Conservation (phyloP, 352 stramenopile species). For the Phytophthora fragariae region DNA sequence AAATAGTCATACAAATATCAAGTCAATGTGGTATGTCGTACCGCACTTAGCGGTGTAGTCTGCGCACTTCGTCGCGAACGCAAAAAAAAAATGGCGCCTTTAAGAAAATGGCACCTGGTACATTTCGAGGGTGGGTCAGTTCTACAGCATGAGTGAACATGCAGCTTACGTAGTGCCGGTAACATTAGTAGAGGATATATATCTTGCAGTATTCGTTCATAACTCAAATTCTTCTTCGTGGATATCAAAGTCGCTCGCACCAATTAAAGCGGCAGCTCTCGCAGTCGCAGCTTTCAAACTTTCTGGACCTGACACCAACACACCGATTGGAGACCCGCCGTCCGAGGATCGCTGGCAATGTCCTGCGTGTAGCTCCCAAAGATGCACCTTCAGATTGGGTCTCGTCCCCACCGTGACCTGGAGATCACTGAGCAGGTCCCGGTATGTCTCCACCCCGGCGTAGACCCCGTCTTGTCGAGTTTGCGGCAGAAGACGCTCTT, state of each 20-base stretch:
- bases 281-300: constrained; percentile 37
- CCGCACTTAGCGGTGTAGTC: too few species aligned
- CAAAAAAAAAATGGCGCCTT: too few species aligned
- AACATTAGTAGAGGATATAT: neutral
- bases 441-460: constrained; percentile 17
- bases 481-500: constrained; percentile 14
- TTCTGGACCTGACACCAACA: constrained; percentile 46
- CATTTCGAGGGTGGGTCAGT: too few species aligned
- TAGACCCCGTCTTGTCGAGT: neutral
- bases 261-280: constrained; percentile 15
- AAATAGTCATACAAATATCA: too few species aligned
- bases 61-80: too few species aligned
- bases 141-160: too few species aligned
- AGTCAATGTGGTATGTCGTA: too few species aligned
- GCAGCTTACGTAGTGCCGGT: too few species aligned
- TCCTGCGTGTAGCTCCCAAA: constrained; percentile 4
- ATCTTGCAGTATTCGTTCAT: constrained; percentile 10
- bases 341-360: constrained; percentile 5
- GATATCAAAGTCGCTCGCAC: constrained; percentile 30
- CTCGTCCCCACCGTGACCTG: constrained; percentile 12
- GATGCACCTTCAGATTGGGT: constrained; percentile 23
- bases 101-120: too few species aligned
- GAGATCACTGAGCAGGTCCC: constrained; percentile 23
- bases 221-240: constrained; percentile 43
- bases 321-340: constrained; percentile 21